Base-by-base conservation (phyloP, 768 basidiomycete species). In the Amanita molliuscula region DNA sequence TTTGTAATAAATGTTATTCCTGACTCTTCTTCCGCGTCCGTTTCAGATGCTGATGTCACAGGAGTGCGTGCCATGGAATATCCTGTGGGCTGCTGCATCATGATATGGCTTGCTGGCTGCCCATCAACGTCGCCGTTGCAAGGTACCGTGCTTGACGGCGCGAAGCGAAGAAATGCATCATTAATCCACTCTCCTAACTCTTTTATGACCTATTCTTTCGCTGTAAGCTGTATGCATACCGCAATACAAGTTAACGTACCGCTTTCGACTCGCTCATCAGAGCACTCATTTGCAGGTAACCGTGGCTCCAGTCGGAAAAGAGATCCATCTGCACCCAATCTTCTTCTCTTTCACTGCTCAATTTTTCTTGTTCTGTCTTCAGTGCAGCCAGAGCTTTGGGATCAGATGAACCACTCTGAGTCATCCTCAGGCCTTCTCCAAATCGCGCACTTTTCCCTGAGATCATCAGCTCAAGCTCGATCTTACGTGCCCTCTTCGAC, bases 291-390 rank as follows among this genome's bases (percentile, higher is more conserved):
- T 96, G 95, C 58, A 95, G 75, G 69, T 92, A 97, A 33, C 92
- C 95, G 65, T 96, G 93, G 58, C 89, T 91, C 96, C 94, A 97
- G 43, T 94, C 94, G 26, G 88, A 87, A 65, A 95, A 90, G 50
- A 97, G 77, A 55, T 88, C 82, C 74, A 92, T 83, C 63, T 88
- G 85, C 18, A 96, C 91, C 93, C 93, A 94, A 62, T 96, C 93
- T 54, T 88, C 83, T 53, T 97, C 96, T 45, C 73, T 79, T 67
- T 96, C 86, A 20, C 71, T 61, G 3, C 69, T 70, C 40, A 88
- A 71, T 52, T 71, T 70, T 42, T 82, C 78, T 48, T 78, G 70
- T 61, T 88, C 86, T 53, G 68, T 69, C 58, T 69, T 71, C 67
- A 83, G 63, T 46, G 69, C 68, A 11, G 62, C 64, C 37, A 67